Conservation (phyloP, 371 early-diverging fungal species). For the Haplosporangium sp. region DNA sequence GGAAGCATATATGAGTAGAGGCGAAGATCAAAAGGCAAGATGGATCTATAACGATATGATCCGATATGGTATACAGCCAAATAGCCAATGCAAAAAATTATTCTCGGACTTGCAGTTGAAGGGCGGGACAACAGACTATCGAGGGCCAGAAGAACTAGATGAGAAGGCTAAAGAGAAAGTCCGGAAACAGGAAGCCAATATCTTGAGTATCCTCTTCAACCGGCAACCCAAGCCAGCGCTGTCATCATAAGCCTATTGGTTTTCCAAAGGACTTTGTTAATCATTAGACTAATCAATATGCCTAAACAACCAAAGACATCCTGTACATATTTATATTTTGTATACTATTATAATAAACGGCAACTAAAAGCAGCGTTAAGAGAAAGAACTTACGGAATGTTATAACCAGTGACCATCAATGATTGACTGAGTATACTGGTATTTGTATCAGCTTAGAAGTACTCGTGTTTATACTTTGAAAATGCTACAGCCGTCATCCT, state of each 20-base stretch:
- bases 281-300: background rate
- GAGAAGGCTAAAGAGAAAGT: background rate
- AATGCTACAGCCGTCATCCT: too few relatives aligned
- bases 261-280: too few relatives aligned
- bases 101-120: constrained; percentile 33
- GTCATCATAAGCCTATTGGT: constrained; percentile 10
- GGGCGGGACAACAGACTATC: constrained; percentile 29
- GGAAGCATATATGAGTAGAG: constrained; percentile 34
- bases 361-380: background rate
- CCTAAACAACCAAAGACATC: background rate
- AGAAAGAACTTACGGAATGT: too few relatives aligned
- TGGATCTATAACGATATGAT: constrained; percentile 53
- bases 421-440: too few relatives aligned
- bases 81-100: constrained; percentile 29
- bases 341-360: background rate
- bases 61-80: constrained; percentile 33
- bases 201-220: constrained; percentile 35
- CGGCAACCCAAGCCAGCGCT: constrained; percentile 30
- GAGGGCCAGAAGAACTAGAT: constrained; percentile 17
- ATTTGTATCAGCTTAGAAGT: too few relatives aligned
- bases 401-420: too few relatives aligned
- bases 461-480: too few relatives aligned
- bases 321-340: background rate
- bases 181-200: constrained; percentile 1
- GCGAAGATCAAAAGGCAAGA: constrained; percentile 40